Evolutionary conservation across 352 stramenopile species (phyloP).

Genomic region (Pythium apleroticum): DNA sequence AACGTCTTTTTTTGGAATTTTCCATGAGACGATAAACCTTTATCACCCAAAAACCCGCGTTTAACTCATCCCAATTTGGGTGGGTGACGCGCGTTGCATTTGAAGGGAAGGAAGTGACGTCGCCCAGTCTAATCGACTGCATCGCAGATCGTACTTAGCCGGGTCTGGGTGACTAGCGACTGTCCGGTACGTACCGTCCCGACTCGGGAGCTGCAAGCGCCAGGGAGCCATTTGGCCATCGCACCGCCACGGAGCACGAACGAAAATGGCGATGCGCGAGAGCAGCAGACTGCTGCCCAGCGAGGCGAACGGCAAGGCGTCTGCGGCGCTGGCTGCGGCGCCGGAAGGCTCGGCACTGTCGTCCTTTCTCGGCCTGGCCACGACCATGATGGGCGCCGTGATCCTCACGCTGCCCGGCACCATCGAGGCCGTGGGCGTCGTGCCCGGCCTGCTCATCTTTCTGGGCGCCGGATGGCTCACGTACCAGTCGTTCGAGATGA

Average conservation of each 20-base stretch:
- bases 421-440: constrained; percentile 56
- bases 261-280: constrained; percentile 18
- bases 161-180: background rate
- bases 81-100: constrained; percentile 1
- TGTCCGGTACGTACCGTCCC: background rate
- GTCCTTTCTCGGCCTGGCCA: constrained; percentile 75
- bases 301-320: constrained; percentile 14
- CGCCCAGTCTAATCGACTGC: background rate
- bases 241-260: background rate
- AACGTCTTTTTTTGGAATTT: too few species aligned
- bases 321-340: background rate
- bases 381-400: constrained; percentile 83
- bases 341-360: constrained; percentile 60
- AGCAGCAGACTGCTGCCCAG: constrained; percentile 21
- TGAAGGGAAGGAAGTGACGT: background rate
- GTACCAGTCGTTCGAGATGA: constrained; percentile 74
- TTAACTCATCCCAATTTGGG: background rate
- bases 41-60: background rate
- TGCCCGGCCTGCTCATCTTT: constrained; percentile 55
- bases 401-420: constrained; percentile 75
- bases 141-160: background rate
- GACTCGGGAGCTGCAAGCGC: background rate
- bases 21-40: background rate
- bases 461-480: constrained; percentile 53
- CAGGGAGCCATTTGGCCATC: constrained; percentile 3